Base-by-base conservation (phyloP, 768 basidiomycete species). In the Lactarius pseudohatsudake region DNA sequence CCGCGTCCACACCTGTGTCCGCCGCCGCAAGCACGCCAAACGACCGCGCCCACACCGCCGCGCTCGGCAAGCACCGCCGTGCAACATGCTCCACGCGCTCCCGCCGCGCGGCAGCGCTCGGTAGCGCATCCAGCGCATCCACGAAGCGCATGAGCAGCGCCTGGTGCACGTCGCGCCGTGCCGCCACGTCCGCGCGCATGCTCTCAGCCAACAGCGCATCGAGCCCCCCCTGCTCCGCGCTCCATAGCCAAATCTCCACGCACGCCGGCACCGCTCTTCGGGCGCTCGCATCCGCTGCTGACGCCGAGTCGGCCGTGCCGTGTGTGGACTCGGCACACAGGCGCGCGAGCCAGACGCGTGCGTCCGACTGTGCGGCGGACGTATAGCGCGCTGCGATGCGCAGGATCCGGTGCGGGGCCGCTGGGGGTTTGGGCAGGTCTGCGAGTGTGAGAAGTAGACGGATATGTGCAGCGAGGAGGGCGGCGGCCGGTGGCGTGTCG, bases 171-270 rank as follows among this genome's bases (percentile, higher is more conserved):
- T 55, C 59, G 18, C 61, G 43, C 36, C 62, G 38, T 34, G 62
- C 65, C 8, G 65, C 68, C 9, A 69, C 68, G 13, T 59, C 68
- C 15, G 66, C 62, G 13, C 59, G 10, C 65, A 71, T 64, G 53
- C 68, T 70, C 34, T 69, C 70, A 34, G 61, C 62, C 30, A 69
- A 3, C 11, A 71, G 15, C 6, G 32, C 40, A 34, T 65, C 69
- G 38, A 68, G 26, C 28, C 41, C 61, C 47, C 50, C 63, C 65
- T 47, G 40, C 22, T 74, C 76, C 22, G 85, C 67, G 57, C 85
- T 84, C 86, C 85, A 86, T 55, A 79, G 72, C 86, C 87, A 87
- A 45, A 87, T 75, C 55, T 76, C 75, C 68, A 77, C 73, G 45
- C 6, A 75, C 79, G 16, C 74, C 73, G 65, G 75, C 75, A 57